Percentiles rank a stretch among this genome's conserved stretches.
phyloP scores from a whole-genome alignment of 1,139 yeast genomes.

The Yamadazyma atlantica region DNA sequence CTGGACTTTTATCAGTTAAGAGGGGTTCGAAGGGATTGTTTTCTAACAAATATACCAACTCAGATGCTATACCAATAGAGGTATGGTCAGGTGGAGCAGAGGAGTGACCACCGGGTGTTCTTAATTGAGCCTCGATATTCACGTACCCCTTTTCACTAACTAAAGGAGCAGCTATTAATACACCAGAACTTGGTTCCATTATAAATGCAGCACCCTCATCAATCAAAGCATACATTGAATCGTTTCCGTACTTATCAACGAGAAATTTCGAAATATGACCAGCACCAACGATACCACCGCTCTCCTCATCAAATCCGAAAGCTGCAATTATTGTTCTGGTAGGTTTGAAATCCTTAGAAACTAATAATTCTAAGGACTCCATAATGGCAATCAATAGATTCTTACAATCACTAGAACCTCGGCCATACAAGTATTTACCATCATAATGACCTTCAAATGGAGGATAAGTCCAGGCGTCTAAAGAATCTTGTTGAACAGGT shows the following conservation, averaged over 20 bases:
- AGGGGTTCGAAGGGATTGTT: constrained; percentile 34
- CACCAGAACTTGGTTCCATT: constrained; percentile 26
- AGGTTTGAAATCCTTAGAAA: constrained; percentile 30
- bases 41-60: constrained; percentile 38
- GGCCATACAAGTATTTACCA: constrained; percentile 43
- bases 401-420: constrained; percentile 46
- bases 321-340: constrained; percentile 39
- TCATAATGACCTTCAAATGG: constrained; percentile 74
- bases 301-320: constrained; percentile 48
- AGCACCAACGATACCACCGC: constrained; percentile 39
- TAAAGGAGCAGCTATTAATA: constrained; percentile 37
- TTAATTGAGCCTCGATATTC: constrained; percentile 32
- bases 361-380: constrained; percentile 39
- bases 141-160: constrained; percentile 44
- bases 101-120: constrained; percentile 48
- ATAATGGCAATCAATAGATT: constrained; percentile 38
- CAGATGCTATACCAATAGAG: constrained; percentile 44
- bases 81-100: constrained; percentile 49
- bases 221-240: constrained; percentile 38
- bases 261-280: constrained; percentile 25
- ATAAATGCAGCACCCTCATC: constrained; percentile 45
- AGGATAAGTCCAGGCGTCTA: constrained; percentile 61
- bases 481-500: constrained; percentile 65
- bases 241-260: constrained; percentile 30
- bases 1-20: constrained; percentile 37